Base-by-base conservation (phyloP, 805 yeast genomes). In the Phaffomyces opuntiae region DNA sequence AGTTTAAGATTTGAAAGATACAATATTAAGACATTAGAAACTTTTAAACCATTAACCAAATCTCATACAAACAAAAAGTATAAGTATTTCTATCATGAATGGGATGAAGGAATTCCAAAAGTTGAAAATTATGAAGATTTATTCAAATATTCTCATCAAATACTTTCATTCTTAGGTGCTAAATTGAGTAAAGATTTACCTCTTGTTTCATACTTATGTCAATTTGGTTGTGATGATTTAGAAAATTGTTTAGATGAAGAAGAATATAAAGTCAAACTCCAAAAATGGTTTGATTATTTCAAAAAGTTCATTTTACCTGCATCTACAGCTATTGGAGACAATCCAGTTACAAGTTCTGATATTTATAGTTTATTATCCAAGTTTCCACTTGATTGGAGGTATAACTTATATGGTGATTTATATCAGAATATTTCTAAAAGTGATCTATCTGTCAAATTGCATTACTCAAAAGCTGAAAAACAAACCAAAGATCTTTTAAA, bases 331-430 rank as follows among this genome's bases (percentile, higher is more conserved):
- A 61, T 81, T 6, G 74, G 69, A 13, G 74, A 74, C 16, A 81
- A 83, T 53, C 75, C 87, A 12, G 68, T 80, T 6, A 74, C 78
- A 0, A 72, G 82, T 9, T 77, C 79, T 49, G 83, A 78, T 49
- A 75, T 87, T 1, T 87, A 66, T 55, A 61, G 66, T 8, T 55
- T 88, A 1, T 57, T 91, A 49, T 60, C 69, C 9, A 53, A 61
- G 32, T 87, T 73, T 56, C 68, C 87, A 3, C 57, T 78, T 34
- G 84, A 83, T 43, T 73, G 72, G 46, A 72, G 97, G 40, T 90
- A 77, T 62, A 79, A 83, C 47, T 62, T 91, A 17, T 90, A 90
- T 60, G 93, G 95, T 35, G 96, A 89, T 53, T 73, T 87, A 59
- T 70, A 75, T 43, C 74, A 72, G 33, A 78, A 74, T 4, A 61